A percentile compares a stretch with the other conserved stretches of the same genome.
These are phyloP conservation scores for Penicillium canescens DNA, from an alignment of 495 filamentous ascomycete genomes.

Conservation along the genomic window DNA sequence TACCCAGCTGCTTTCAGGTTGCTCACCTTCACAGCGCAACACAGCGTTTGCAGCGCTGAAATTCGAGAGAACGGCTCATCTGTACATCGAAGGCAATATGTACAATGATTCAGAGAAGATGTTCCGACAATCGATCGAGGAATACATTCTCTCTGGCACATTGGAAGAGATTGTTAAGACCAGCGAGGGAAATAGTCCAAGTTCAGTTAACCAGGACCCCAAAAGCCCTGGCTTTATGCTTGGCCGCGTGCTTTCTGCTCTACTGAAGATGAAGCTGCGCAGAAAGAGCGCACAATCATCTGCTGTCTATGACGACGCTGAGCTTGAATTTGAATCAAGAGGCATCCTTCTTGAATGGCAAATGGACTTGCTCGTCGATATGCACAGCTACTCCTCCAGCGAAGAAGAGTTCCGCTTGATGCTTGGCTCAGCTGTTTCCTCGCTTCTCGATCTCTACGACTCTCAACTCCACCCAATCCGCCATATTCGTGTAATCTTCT, in stretches of 20 bases:
- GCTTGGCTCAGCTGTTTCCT: conserved; percentile 30
- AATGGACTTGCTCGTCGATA: conserved; percentile 39
- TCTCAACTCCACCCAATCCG: conserved; percentile 42
- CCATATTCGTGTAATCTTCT: conserved; percentile 44
- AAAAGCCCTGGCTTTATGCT: conserved; percentile 45
- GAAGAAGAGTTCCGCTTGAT: conserved; percentile 35
- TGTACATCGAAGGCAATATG: conserved; percentile 41
- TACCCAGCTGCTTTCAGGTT: conserved; percentile 42
- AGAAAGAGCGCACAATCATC: conserved; percentile 23
- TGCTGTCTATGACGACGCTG: conserved; percentile 44
- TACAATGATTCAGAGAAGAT: conserved; percentile 36
- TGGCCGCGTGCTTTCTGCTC: conserved; percentile 46
- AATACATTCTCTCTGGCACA: conserved; percentile 45
- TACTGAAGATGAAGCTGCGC: conserved; percentile 45
- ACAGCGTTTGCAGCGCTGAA: conserved; percentile 54
- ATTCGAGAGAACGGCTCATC: conserved; percentile 52
- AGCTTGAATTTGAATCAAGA: conserved; percentile 33
- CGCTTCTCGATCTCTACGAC: conserved; percentile 45
- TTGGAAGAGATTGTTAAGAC: conserved; percentile 34
- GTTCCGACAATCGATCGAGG: conserved; percentile 45
- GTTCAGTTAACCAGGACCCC: conserved; percentile 29
- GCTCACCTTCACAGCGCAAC: conserved; percentile 39
- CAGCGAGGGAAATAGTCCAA: conserved; percentile 26
- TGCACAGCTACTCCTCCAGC: conserved; percentile 25
- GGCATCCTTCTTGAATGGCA: conserved; percentile 60